Evolutionary conservation across 345 rosid genomes (phyloP).

Genomic region (Ceriops tagal): DNA sequence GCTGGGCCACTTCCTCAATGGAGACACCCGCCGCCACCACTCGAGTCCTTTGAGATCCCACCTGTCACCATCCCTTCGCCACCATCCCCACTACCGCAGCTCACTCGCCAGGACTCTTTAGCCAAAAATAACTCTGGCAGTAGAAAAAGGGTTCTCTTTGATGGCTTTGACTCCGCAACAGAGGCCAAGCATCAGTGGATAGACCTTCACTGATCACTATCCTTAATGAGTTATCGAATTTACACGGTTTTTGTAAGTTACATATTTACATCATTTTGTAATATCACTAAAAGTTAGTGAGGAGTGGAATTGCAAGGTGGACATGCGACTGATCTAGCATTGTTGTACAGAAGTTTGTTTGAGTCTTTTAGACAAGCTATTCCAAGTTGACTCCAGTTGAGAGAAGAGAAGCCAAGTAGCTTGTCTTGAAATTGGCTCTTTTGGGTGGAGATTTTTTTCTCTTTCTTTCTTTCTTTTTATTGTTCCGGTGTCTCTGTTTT

Average conservation of each 20-base stretch:
- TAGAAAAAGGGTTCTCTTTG: slow-evolving; percentile 61
- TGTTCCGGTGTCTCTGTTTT: neutral
- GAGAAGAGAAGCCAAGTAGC: slow-evolving; percentile 21
- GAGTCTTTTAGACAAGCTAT: slow-evolving; percentile 15
- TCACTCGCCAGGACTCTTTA: slow-evolving; percentile 47
- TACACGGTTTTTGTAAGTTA: slow-evolving; percentile 3
- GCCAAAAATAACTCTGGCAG: slow-evolving; percentile 23
- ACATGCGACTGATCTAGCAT: slow-evolving; percentile 31
- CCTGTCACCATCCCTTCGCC: slow-evolving; percentile 76
- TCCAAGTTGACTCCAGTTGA: slow-evolving; percentile 21
- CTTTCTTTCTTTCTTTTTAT: neutral
- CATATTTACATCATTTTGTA: slow-evolving; percentile 21
- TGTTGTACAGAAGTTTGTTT: slow-evolving; percentile 41
- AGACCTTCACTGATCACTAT: slow-evolving; percentile 50
- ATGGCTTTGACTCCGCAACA: slow-evolving; percentile 50
- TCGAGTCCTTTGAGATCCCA: slow-evolving; percentile 87
- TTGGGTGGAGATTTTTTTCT: slow-evolving; percentile 15
- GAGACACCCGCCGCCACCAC: slow-evolving; percentile 96
- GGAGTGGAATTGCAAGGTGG: slow-evolving; percentile 24
- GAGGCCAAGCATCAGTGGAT: slow-evolving; percentile 64
- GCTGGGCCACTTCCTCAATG: slow-evolving; percentile 98
- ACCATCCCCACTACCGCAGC: slow-evolving; percentile 39
- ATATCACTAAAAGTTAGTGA: slow-evolving; percentile 32
- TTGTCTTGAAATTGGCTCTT: slow-evolving; percentile 20
- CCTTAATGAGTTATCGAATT: slow-evolving; percentile 5